Evolutionary conservation across 257 asterid species (phyloP).

Genomic region (Apocynum venetum): DNA sequence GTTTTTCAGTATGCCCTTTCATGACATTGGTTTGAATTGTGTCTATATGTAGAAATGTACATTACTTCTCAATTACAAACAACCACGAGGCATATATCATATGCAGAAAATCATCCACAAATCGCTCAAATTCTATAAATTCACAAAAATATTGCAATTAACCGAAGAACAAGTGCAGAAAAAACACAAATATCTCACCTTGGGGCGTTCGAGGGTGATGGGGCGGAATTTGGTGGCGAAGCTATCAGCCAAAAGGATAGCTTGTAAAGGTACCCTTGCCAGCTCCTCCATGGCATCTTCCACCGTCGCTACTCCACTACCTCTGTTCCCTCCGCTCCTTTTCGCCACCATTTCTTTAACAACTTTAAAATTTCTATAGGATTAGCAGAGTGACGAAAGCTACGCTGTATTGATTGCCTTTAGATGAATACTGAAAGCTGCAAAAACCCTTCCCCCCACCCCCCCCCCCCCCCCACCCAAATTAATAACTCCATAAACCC

Average conservation of each 20-base stretch:
- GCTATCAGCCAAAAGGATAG: slow-evolving; percentile 89
- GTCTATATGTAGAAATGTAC: neutral
- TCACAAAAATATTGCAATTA: neutral
- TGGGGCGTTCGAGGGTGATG: slow-evolving; percentile 91
- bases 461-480: too few relatives aligned
- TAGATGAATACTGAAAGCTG: neutral
- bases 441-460: neutral
- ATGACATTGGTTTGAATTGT: neutral
- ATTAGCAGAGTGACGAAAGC: neutral
- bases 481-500: slow-evolving; percentile 1
- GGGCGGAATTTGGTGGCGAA: slow-evolving; percentile 96
- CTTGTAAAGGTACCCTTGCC: slow-evolving; percentile 73
- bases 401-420: neutral
- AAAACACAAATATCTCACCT: slow-evolving; percentile 34
- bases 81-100: neutral
- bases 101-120: neutral
- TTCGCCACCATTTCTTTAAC: slow-evolving; percentile 56
- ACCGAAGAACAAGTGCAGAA: neutral
- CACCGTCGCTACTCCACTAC: slow-evolving; percentile 39
- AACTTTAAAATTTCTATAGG: neutral
- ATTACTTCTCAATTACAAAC: neutral
- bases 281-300: slow-evolving; percentile 75
- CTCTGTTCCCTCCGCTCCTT: slow-evolving; percentile 46
- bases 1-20: neutral
- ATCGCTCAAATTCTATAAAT: neutral